Percentiles rank a stretch among this genome's conserved stretches.
These are phyloP conservation scores for Epichloe hybrida DNA, from an alignment of 2,329 filamentous ascomycete species.

Conservation along the genomic window DNA sequence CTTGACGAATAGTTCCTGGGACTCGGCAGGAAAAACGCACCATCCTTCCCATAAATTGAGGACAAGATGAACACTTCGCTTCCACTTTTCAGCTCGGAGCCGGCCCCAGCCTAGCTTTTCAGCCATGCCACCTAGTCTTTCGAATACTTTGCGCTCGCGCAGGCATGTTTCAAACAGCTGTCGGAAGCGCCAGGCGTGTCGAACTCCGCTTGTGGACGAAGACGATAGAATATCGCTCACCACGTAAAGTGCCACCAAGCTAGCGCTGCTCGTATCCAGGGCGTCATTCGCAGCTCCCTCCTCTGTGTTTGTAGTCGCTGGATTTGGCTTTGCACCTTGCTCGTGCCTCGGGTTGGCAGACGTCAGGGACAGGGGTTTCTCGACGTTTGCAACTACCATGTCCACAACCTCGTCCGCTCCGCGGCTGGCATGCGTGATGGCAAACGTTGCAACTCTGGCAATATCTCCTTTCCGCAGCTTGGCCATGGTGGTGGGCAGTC, in stretches of 20 bases:
- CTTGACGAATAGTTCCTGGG: conserved; percentile 55
- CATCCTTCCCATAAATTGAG: conserved; percentile 59
- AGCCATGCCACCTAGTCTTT: conserved; percentile 59
- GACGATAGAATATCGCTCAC: conserved; percentile 67
- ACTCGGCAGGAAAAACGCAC: conserved; percentile 61
- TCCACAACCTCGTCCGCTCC: conserved; percentile 88
- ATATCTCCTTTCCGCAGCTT: conserved; percentile 74
- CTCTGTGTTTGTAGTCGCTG: conserved; percentile 15
- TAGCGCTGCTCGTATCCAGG: conserved; percentile 55
- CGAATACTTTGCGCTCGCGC: conserved; percentile 55
- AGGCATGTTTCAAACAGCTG: conserved; percentile 66
- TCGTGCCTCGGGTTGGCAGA: conserved; percentile 50
- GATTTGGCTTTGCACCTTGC: conserved; percentile 22
- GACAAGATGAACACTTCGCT: conserved; percentile 56
- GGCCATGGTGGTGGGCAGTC: conserved; percentile 62
- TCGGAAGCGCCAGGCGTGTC: conserved; percentile 77
- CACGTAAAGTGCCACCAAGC: conserved; percentile 70
- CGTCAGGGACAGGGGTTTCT: conserved; percentile 60
- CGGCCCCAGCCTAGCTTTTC: conserved; percentile 66
- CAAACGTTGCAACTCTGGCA: conserved; percentile 74
- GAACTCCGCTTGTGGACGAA: conserved; percentile 60
- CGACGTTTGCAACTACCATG: conserved; percentile 70
- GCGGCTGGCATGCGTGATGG: conserved; percentile 70
- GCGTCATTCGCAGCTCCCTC: conserved; percentile 27
- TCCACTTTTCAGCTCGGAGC: conserved; percentile 73